Evolutionary conservation across 192 early-diverging fungal genomes (phyloP).

Genomic region (Backusella sp.): DNA sequence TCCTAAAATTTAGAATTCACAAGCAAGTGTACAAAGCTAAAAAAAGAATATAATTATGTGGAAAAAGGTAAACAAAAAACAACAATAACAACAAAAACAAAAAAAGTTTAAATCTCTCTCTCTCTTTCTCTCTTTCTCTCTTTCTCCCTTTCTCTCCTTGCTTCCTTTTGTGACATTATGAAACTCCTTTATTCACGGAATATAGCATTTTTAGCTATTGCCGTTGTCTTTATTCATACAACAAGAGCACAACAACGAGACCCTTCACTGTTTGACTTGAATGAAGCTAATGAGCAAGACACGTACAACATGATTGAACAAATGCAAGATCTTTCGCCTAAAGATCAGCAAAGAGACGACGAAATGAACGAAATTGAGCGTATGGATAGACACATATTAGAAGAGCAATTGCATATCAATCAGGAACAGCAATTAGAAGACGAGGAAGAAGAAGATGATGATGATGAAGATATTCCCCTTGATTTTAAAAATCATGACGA

Average conservation of each 20-base stretch:
- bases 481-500: constrained; percentile 3
- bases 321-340: not conserved
- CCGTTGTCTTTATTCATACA: not conserved
- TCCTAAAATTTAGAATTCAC: too few species aligned
- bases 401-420: not conserved
- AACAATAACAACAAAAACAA: too few species aligned
- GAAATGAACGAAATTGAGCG: constrained; percentile 12
- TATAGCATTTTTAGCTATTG: not conserved
- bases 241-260: not conserved
- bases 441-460: not conserved
- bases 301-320: not conserved
- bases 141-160: not conserved
- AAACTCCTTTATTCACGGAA: not conserved
- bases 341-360: not conserved
- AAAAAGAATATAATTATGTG: not conserved
- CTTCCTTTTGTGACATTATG: not conserved
- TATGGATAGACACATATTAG: not conserved
- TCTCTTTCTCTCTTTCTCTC: not conserved
- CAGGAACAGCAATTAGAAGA: not conserved
- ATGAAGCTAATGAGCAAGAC: not conserved
- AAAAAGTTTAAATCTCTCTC: not conserved
- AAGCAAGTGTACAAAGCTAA: not conserved
- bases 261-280: constrained; percentile 1
- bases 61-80: too few species aligned
- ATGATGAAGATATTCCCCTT: not conserved